Evolutionary conservation across 2,329 filamentous ascomycete genomes (phyloP).

Genomic region (Xylaria sp.): DNA sequence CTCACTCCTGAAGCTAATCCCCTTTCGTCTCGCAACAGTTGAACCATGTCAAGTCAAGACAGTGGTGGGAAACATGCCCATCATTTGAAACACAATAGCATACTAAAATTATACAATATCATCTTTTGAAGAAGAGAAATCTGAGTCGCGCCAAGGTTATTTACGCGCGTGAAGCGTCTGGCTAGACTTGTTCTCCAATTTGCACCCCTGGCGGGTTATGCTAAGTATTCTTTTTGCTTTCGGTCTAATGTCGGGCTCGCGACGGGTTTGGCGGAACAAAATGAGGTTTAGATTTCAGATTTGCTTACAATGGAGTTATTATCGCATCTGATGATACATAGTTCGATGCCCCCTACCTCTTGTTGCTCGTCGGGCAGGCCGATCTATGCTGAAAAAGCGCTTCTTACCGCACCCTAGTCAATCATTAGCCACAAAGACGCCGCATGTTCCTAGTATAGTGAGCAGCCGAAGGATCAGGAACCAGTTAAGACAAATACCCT

Average conservation of each 20-base stretch:
- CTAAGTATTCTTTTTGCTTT: neutral
- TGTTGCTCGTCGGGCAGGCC: conserved; percentile 17
- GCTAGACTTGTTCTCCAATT: conserved; percentile 8
- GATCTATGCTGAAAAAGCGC: conserved; percentile 18
- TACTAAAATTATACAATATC: neutral
- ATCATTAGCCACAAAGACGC: conserved; percentile 32
- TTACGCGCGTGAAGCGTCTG: neutral
- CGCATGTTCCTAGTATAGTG: conserved; percentile 10
- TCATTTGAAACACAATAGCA: conserved; percentile 1
- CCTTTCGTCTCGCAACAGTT: neutral
- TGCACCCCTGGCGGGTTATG: neutral
- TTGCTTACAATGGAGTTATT: conserved; percentile 22
- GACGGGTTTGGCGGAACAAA: conserved; percentile 1
- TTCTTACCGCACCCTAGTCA: conserved; percentile 10
- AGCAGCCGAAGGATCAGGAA: conserved; percentile 25
- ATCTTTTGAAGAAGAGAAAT: conserved; percentile 1
- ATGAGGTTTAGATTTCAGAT: conserved; percentile 9
- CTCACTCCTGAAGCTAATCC: conserved; percentile 27
- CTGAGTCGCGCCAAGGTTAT: neutral
- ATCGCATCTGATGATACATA: conserved; percentile 9
- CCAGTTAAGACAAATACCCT: conserved; percentile 18
- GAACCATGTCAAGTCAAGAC: conserved; percentile 1
- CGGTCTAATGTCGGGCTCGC: conserved; percentile 18
- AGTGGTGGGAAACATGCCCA: neutral
- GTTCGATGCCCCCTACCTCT: conserved; percentile 7